phyloP scores from a whole-genome alignment of 208 protist species.

The Wallacemonas collosoma region DNA sequence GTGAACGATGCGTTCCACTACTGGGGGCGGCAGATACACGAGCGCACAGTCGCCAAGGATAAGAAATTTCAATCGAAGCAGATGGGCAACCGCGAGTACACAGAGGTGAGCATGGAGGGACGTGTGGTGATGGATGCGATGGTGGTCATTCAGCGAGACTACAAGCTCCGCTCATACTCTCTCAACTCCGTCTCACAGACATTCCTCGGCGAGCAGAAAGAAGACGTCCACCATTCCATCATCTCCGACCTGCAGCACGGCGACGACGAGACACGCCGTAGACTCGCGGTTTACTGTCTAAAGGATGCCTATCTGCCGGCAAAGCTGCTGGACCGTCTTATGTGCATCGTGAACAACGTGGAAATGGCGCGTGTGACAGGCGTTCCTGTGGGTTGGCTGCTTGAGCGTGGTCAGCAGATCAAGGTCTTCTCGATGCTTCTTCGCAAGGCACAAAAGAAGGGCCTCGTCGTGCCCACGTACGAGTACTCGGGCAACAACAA shows the following conservation, averaged over 20 bases:
- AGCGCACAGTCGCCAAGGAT: slow-evolving; percentile 91
- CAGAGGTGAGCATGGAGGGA: slow-evolving; percentile 97
- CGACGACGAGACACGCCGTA: slow-evolving; percentile 95
- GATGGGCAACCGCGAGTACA: slow-evolving; percentile 98
- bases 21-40: slow-evolving; percentile 90
- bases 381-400: slow-evolving; percentile 96
- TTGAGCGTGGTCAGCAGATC: slow-evolving; percentile 98
- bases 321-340: slow-evolving; percentile 98
- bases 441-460: slow-evolving; percentile 76
- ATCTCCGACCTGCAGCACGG: slow-evolving; percentile 97
- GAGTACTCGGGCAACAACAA: slow-evolving; percentile 67
- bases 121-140: slow-evolving; percentile 98
- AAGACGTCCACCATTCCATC: slow-evolving; percentile 99
- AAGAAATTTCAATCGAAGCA: slow-evolving; percentile 97
- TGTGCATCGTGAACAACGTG: slow-evolving; percentile 98
- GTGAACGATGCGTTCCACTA: slow-evolving; percentile 88
- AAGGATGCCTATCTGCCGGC: slow-evolving; percentile 98
- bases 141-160: slow-evolving; percentile 96
- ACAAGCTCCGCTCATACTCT: slow-evolving; percentile 99
- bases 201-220: slow-evolving; percentile 99
- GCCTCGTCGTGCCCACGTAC: slow-evolving; percentile 84
- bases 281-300: slow-evolving; percentile 99
- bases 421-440: slow-evolving; percentile 96
- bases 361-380: slow-evolving; percentile 99
- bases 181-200: slow-evolving; percentile 98